These are phyloP conservation scores for Linnemannia hyalina DNA, from an alignment of 192 early-diverging fungal genomes.

Conservation along the genomic window DNA sequence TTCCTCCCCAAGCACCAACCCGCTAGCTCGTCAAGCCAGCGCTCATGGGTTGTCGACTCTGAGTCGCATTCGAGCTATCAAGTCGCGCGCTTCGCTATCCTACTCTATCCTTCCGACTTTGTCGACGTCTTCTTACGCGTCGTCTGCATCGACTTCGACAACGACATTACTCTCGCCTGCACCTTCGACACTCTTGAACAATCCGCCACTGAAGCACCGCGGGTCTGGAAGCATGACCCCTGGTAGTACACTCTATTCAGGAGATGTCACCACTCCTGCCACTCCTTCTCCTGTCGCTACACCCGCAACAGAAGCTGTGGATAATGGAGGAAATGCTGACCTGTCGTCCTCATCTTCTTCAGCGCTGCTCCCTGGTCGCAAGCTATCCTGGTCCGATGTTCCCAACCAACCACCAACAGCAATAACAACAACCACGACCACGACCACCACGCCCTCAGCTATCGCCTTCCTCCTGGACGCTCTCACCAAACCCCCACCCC, in stretches of 20 bases:
- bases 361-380: not conserved
- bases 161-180: not conserved
- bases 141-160: not conserved
- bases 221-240: constrained; percentile 1
- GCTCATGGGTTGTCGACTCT: not conserved
- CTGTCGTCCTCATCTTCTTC: not conserved
- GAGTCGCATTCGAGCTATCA: constrained; percentile 23
- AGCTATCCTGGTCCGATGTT: constrained; percentile 2
- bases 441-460: not conserved
- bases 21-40: not conserved
- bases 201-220: not conserved
- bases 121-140: not conserved
- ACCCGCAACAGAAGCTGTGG: too few relatives aligned
- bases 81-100: constrained; percentile 39
- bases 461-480: not conserved
- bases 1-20: not conserved
- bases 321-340: not conserved
- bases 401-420: not conserved
- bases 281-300: not conserved
- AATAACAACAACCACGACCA: not conserved
- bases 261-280: not conserved
- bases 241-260: not conserved
- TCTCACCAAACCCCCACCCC: not conserved
- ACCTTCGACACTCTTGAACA: not conserved
- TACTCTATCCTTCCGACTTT: constrained; percentile 24